Evolutionary conservation across 768 basidiomycete genomes (phyloP), one percentile per base, ranked within the genome.

Genomic region (Sporobolomyces phaffii): DNA sequence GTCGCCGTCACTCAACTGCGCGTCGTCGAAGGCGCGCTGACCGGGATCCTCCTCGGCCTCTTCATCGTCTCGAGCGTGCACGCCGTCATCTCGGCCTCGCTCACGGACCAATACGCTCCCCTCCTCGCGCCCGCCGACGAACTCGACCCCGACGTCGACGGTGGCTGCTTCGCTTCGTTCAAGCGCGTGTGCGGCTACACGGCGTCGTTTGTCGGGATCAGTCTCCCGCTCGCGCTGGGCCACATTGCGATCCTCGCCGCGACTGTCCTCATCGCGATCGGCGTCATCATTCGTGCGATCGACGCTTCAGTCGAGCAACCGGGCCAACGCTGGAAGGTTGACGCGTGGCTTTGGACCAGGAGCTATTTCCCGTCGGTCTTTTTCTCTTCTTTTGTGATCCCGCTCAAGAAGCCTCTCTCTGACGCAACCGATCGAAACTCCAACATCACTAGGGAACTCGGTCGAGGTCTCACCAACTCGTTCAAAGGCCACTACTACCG

Each of bases 1-100:
- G 18, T 72, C 50, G 36, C 60, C 9, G 70, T 72, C 20, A 63
- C 62, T 6, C 70, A 64, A n/a, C 66, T 72, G 7, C 70, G 70
- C 45, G 59, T 53, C 43, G 52, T 62, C 59, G 70, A 72, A 22
- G 56, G 56, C 11, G 56, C 47, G 8, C 64, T 72, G 40, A 66
- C 61, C 28, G 47, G 57, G 26, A 43, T 72, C 56, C 54, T 65
- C 50, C 49, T 72, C 44, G 60, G 49, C 2, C 63, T 72, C 56
- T 47, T 56, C 29, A 58, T 68, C 54, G 53, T 56, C 43, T 62
- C 63, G 10, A 24, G 44, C 13, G 14, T 62, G 3, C 70, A 68
- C 66, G 56, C 66, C 17, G 60, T 58, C 47, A 33, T 58, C 33
- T 59, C 66, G 2, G 64, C 64, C 31, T 36, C 57, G 8, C 51